Evolutionary conservation across 345 rosid genomes (phyloP), one percentile per base, ranked within the genome.

Genomic region (Eutrema yunnanense): DNA sequence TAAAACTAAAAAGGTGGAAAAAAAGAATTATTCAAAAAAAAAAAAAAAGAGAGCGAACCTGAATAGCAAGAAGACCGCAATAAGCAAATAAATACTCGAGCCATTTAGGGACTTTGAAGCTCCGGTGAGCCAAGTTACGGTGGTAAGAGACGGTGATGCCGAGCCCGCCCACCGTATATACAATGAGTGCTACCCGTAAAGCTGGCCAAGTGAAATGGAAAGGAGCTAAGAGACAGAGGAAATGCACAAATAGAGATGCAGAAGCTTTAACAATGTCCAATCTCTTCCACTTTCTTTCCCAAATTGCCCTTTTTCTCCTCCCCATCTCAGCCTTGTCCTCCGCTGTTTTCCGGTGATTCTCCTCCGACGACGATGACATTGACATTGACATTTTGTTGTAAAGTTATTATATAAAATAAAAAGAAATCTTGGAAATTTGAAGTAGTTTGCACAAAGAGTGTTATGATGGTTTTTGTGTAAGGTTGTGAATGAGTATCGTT

Each of bases 71-170:
- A 67, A 79, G 85, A 29, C 91, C 97, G 46, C 88, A 89, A 59
- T 89, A 89, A 4, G 98, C 97, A 65, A 91, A 86, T 1, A 78
- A 13, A 75, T 94, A 94, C 69, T 90, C 97, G 9, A 94, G 94
- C 94, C 86, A 88, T 76, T 87, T 90, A 44, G 96, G 92, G 16
- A 90, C 80, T 83, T 86, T 84, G 77, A 92, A 92, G 76, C 94
- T 90, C 74, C 86, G 76, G 62, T 92, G 95, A 65, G 91, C 78
- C 75, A 90, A 85, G 73, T 86, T 85, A 50, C 94, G 81, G 47
- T 90, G 96, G 62, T 73, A 92, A 27, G 87, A 90, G 41, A 90
- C 79, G 12, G 92, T 90, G 27, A 92, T 92, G 58, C 94, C 96
- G 36, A 92, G 81, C 42, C 88, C 83, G 48, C 92, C 94, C 41